These are phyloP conservation scores for Rhodosporidiobolus odoratus DNA, from an alignment of 768 basidiomycete species.

Conservation along the genomic window DNA sequence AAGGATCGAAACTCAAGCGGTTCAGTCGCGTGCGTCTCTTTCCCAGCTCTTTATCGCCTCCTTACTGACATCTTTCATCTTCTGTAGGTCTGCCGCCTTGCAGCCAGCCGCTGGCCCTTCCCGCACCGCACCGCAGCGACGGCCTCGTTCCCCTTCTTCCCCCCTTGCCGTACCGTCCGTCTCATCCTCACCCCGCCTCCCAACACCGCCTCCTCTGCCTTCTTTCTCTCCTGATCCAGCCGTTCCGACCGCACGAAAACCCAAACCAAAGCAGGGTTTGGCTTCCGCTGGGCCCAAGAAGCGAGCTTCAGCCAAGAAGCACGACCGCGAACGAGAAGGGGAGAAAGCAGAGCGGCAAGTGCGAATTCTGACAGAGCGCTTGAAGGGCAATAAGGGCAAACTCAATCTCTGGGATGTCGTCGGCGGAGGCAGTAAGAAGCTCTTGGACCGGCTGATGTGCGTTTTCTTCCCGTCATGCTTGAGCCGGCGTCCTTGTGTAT, in stretches of 20 bases:
- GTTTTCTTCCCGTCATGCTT: background rate
- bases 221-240: background rate
- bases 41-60: too few relatives aligned
- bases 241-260: background rate
- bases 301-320: background rate
- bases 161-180: background rate
- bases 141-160: background rate
- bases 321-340: background rate
- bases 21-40: background rate
- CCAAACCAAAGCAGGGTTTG: too few relatives aligned
- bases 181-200: background rate
- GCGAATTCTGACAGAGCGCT: background rate
- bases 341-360: background rate
- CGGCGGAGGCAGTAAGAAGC: background rate
- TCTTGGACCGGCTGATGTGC: background rate
- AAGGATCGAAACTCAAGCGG: background rate
- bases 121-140: too few relatives aligned
- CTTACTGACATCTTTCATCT: too few relatives aligned
- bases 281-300: background rate
- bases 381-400: slow-evolving; percentile 1
- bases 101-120: background rate
- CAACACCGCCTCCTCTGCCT: background rate
- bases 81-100: too few relatives aligned
- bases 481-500: too few relatives aligned
- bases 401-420: slow-evolving; percentile 10